phyloP scores from a whole-genome alignment of 2,329 filamentous ascomycete species.

The Aspergillus eucalypticola region DNA sequence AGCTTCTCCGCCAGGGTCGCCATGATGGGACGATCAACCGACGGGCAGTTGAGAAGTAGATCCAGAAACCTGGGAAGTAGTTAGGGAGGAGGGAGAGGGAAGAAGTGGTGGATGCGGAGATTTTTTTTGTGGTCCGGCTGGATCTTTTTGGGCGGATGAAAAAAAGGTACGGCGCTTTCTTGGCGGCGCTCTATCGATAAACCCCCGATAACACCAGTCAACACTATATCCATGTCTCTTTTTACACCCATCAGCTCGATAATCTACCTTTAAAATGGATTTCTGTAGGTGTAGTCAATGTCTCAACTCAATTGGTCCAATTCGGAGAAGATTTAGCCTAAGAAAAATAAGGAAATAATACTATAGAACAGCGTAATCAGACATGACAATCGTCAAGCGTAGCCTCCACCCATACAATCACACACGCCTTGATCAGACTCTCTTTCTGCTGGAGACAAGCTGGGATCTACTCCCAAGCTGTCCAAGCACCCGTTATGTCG shows the following conservation, averaged over 20 bases:
- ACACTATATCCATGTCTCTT: neutral
- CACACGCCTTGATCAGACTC: neutral
- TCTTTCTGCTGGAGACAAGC: neutral
- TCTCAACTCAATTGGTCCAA: neutral
- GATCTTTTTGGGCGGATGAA: slow-evolving; percentile 26
- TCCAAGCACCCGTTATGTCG: neutral
- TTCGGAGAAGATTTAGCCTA: neutral
- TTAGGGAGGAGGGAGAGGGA: slow-evolving; percentile 26
- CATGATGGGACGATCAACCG: slow-evolving; percentile 43
- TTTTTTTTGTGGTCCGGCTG: slow-evolving; percentile 28
- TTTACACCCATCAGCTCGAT: neutral
- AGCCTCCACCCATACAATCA: slow-evolving; percentile 9
- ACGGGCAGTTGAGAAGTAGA: slow-evolving; percentile 28
- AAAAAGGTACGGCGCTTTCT: slow-evolving; percentile 34
- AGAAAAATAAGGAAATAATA: slow-evolving; percentile 4
- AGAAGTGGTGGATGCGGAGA: slow-evolving; percentile 29
- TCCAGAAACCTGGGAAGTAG: slow-evolving; percentile 15
- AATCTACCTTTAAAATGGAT: neutral
- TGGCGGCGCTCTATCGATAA: slow-evolving; percentile 24
- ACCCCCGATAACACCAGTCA: slow-evolving; percentile 13
- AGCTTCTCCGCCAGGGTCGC: slow-evolving; percentile 82
- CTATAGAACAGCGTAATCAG: slow-evolving; percentile 21
- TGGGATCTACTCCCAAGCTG: neutral
- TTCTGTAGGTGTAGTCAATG: neutral
- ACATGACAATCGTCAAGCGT: slow-evolving; percentile 25